Base-by-base conservation (phyloP, 2,329 filamentous ascomycete species). In the Dactylellina leptospora region DNA sequence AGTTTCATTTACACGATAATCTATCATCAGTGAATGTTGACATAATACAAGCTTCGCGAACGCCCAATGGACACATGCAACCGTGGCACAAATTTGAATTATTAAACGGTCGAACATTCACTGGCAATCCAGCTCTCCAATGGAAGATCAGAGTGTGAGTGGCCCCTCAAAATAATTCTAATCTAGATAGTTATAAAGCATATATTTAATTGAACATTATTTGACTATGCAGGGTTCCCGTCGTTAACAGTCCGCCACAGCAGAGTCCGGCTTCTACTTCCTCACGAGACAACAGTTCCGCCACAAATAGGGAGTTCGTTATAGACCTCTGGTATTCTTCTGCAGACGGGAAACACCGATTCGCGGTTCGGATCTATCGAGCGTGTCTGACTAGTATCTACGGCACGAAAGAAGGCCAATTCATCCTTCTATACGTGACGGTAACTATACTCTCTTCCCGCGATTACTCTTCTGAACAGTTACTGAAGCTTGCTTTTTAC, bases 131-230 rank as follows among this genome's bases (percentile, higher is more conserved):
- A 6, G 30, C 22, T 1, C 50, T 64, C 3, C 48, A 47, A 16
- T 64, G 60, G 60, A 33, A 28, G 20, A 64, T 50, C 9, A 64
- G 56, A 40, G 47, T 47, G 60, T 64, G 38, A 55, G 60, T 40
- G n/a, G n/a, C n/a, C n/a, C n/a, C n/a, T n/a, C n/a, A n/a, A n/a
- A n/a, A n/a, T n/a, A n/a, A n/a, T n/a, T n/a, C n/a, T n/a, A n/a
- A n/a, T n/a, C n/a, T n/a, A n/a, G n/a, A n/a, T n/a, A n/a, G n/a
- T n/a, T n/a, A n/a, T n/a, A n/a, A n/a, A n/a, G n/a, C n/a, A n/a
- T n/a, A n/a, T n/a, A n/a, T n/a, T n/a, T n/a, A n/a, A n/a, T n/a
- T n/a, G n/a, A n/a, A n/a, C n/a, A n/a, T n/a, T n/a, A n/a, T n/a
- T n/a, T n/a, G n/a, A n/a, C n/a, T n/a, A n/a, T n/a, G n/a, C n/a